Evolutionary conservation across 78 protist genomes (phyloP).

Genomic region (Dictyostelium capitatum): DNA sequence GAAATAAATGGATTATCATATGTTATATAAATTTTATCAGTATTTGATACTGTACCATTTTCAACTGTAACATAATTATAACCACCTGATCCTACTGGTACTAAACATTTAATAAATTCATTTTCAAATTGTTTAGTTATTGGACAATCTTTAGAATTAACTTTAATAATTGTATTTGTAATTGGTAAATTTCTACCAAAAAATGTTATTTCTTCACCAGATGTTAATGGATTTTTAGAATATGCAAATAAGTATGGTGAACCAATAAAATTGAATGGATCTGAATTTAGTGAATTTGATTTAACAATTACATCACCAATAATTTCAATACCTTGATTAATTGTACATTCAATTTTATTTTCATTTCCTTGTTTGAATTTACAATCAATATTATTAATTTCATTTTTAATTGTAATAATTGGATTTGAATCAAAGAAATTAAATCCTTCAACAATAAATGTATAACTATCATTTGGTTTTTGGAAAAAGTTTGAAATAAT

Average conservation of each 20-base stretch:
- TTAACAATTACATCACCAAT: not conserved
- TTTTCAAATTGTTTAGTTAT: not conserved
- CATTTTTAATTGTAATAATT: not conserved
- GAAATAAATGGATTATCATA: not conserved
- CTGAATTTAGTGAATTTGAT: not conserved
- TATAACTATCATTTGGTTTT: not conserved
- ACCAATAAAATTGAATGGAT: not conserved
- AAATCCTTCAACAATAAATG: not conserved
- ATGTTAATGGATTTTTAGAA: not conserved
- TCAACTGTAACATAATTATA: not conserved
- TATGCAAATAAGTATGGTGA: not conserved
- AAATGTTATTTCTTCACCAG: not conserved
- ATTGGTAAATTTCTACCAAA: conserved; percentile 4
- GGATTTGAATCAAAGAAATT: not conserved
- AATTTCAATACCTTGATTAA: not conserved
- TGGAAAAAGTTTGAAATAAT: not conserved
- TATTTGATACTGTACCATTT: not conserved
- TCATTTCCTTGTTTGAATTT: not conserved
- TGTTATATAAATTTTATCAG: not conserved
- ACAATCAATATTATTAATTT: not conserved
- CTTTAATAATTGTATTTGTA: not conserved
- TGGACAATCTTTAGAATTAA: not conserved
- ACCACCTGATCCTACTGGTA: not conserved
- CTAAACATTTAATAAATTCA: not conserved
- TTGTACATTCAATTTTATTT: not conserved